Base-by-base conservation (phyloP, 1,284 basidiomycete genomes). In the Ceratobasidium sp. region DNA sequence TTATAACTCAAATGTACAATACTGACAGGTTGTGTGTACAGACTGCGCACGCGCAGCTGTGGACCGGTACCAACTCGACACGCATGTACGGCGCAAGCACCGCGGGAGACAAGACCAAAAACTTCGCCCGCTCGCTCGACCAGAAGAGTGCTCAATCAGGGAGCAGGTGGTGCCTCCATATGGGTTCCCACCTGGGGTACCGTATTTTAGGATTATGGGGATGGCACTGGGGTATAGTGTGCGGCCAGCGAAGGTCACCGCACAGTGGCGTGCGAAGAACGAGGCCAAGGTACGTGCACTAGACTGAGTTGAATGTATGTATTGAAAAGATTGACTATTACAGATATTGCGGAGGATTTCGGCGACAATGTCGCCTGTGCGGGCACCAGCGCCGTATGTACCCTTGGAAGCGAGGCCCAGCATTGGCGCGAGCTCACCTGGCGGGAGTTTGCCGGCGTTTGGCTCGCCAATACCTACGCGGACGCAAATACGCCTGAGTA, bases 131-230 rank as follows among this genome's bases (percentile, higher is more conserved):
- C 57, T 73, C 25, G 69, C 69, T 9, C 56, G 57, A 22, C 69
- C 69, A 25, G 57, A 61, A 34, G 69, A 73, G 19, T 73, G 57
- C 40, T 17, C 57, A 17, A 56, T 57, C 15, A 22, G 2, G 15
- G n/a, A 54, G 57, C 54, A 61, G 15, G 40, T 73, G 15, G 19
- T 73, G 25, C 69, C 44, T 1, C 69, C 69, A n/a, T 37, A 19
- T 1, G 69, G 57, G 25, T 73, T 73, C 29, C 69, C 69, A 19
- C 25, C 56, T 1, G 69, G 56, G 13, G 69, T 73, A 29, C 69
- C 69, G 25, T 73, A 62, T 73, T 73, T 62, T 44, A 73, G 69
- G 43, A 59, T 73, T 25, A 73, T 73, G 69, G 46, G 57, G 25
- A 73, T 73, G 69, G 29, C 46, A 25, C 37, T 73, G 44, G 4